A percentile compares a stretch with the other conserved stretches of the same genome.
These are phyloP conservation scores for Cyphellophora attinorum DNA, from an alignment of 2,329 filamentous ascomycete species.

Conservation along the genomic window DNA sequence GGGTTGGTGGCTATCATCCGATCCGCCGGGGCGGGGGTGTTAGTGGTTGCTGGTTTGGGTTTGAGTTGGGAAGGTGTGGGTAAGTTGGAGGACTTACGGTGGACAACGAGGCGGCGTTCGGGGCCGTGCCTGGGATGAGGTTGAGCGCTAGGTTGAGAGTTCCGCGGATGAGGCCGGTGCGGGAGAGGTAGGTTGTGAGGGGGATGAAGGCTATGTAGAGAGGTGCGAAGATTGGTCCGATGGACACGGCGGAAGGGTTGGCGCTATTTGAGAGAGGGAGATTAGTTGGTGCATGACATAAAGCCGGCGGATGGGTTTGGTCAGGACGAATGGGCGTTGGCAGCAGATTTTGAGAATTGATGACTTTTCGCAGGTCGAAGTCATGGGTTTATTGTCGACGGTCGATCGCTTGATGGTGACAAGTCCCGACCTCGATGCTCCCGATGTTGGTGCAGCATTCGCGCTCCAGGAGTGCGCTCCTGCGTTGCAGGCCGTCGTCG, in stretches of 20 bases:
- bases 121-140: conserved; percentile 1
- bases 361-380: neutral
- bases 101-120: too few species aligned
- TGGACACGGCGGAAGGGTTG: conserved; percentile 3
- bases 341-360: neutral
- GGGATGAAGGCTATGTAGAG: conserved; percentile 7
- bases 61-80: too few species aligned
- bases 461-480: neutral
- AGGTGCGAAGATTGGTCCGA: neutral
- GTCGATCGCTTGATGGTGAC: too few species aligned
- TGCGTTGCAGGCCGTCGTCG: too few species aligned
- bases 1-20: neutral
- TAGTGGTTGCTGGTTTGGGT: too few species aligned
- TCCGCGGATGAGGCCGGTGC: neutral
- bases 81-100: too few species aligned
- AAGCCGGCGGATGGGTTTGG: too few species aligned
- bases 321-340: neutral
- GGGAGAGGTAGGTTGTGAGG: conserved; percentile 5
- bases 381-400: too few species aligned
- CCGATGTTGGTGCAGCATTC: neutral
- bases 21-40: too few species aligned
- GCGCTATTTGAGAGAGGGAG: conserved; percentile 1
- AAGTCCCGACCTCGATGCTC: too few species aligned
- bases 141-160: neutral
- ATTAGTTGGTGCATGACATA: neutral